Evolutionary conservation across 768 basidiomycete genomes (phyloP), one percentile per base, ranked within the genome.

Genomic region (Tephrocybe sp.): DNA sequence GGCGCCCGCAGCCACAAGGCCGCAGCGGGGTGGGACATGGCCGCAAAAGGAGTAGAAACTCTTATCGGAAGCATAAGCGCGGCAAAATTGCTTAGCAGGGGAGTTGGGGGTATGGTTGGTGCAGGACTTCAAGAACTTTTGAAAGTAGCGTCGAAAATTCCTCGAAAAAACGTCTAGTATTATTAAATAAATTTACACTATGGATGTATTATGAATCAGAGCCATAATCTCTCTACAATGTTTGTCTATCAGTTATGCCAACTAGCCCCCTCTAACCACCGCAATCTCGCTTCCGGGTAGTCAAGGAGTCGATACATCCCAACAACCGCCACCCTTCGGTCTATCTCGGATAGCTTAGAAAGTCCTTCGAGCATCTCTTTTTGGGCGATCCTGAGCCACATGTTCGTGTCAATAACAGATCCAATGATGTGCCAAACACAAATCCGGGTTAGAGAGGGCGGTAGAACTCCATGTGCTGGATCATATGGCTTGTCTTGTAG

Each of bases 31-130:
- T n/a, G n/a, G n/a, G 22, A 51, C 15, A 44, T 64, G 43, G 70
- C 62, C 52, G 74, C 83, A 4, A 71, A 69, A 44, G 75, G 78
- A 0, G 66, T 82, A 3, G 78, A 80, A 61, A 70, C 63, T 8
- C 24, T 81, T 6, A 67, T 69, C 12, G 58, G 67, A 16, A 66
- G 70, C 1, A 50, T 69, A n/a, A 61, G 63, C 16, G 56, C 68
- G 7, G 69, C 64, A 4, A 66, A 59, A 47, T 58, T 63, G 5
- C 42, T 72, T 18, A 51, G 58, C 6, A 60, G 55, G n/a, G 56
- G 63, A 5, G 9, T 71, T 18, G 55, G 56, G 15, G 64, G 66
- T 30, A 53, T 65, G 22, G 44, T 74, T 8, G 62, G 56, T 2
- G 56, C 60, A 31, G 60, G 62, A 21, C 45, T 75, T 15, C 63